Evolutionary conservation across 306 rosid genomes (phyloP).

Genomic region (Lotus japonicus): DNA sequence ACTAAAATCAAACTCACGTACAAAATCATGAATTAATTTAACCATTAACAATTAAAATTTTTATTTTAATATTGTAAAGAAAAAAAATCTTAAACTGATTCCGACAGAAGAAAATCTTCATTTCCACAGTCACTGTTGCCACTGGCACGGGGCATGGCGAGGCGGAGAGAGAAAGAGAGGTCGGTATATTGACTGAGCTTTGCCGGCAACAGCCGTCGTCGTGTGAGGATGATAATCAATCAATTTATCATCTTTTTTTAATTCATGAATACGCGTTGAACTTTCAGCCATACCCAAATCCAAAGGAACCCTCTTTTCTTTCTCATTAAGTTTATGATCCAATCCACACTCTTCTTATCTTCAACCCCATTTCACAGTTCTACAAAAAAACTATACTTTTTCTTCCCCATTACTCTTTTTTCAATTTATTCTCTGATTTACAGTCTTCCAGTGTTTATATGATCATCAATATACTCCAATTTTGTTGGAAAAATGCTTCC

Average conservation of each 20-base stretch:
- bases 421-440: not conserved
- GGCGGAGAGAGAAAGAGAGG: slow-evolving; percentile 5
- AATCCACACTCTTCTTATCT: not conserved
- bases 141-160: not conserved
- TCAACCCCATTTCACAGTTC: slow-evolving; percentile 1
- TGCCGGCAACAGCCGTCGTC: slow-evolving; percentile 59
- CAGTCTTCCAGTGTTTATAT: not conserved
- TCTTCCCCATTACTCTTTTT: not conserved
- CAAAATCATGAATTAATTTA: too few species aligned
- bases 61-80: not conserved
- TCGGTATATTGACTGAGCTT: slow-evolving; percentile 44
- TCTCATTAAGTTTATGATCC: slow-evolving; percentile 17
- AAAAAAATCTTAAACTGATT: not conserved
- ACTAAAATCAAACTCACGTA: too few species aligned
- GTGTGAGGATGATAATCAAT: not conserved
- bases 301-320: slow-evolving; percentile 21
- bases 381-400: slow-evolving; percentile 6
- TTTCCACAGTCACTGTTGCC: not conserved
- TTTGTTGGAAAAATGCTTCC: not conserved
- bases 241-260: not conserved
- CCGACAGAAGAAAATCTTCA: not conserved
- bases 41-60: too few species aligned
- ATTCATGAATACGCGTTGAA: slow-evolving; percentile 59
- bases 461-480: not conserved
- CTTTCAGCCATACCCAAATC: too few species aligned